These are phyloP conservation scores for Pythium vanterpoolii DNA, from an alignment of 352 stramenopile genomes.

Conservation along the genomic window DNA sequence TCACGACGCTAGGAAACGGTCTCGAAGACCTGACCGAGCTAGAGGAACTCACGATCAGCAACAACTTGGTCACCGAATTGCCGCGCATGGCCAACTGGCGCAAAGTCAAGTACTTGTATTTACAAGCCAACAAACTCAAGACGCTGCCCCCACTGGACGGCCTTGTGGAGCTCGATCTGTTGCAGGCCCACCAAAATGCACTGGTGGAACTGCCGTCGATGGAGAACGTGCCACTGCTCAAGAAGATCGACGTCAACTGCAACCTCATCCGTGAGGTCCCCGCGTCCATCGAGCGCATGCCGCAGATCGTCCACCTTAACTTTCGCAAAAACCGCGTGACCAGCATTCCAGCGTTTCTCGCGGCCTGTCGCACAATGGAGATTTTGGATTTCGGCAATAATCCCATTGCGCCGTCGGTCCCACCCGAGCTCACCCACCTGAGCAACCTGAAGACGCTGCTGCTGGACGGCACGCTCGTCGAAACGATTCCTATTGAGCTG, in stretches of 20 bases:
- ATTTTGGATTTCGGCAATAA: conserved; percentile 75
- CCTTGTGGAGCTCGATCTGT: conserved; percentile 56
- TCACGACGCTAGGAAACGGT: conserved; percentile 41
- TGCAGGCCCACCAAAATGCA: conserved; percentile 62
- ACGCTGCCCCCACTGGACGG: conserved; percentile 40
- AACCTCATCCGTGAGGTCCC: conserved; percentile 61
- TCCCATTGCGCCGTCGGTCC: conserved; percentile 41
- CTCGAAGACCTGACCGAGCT: conserved; percentile 54
- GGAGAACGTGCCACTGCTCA: conserved; percentile 53
- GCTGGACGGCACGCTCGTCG: conserved; percentile 48
- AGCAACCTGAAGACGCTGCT: conserved; percentile 62
- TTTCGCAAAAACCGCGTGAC: conserved; percentile 59
- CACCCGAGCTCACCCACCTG: conserved; percentile 39
- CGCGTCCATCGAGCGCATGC: conserved; percentile 46
- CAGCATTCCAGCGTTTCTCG: conserved; percentile 44
- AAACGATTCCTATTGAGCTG: conserved; percentile 59
- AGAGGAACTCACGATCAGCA: conserved; percentile 71
- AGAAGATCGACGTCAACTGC: conserved; percentile 76
- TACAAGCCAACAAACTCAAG: conserved; percentile 56
- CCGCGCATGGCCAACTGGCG: conserved; percentile 45
- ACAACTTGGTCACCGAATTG: conserved; percentile 44
- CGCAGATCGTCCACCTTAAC: conserved; percentile 58
- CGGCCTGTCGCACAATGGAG: conserved; percentile 43
- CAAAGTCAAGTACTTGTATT: conserved; percentile 49
- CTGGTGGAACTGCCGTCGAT: conserved; percentile 58